A percentile compares a stretch with the other conserved stretches of the same genome.
phyloP scores from a whole-genome alignment of 371 early-diverging fungal species.

The Syncephalastrum contaminatum region DNA sequence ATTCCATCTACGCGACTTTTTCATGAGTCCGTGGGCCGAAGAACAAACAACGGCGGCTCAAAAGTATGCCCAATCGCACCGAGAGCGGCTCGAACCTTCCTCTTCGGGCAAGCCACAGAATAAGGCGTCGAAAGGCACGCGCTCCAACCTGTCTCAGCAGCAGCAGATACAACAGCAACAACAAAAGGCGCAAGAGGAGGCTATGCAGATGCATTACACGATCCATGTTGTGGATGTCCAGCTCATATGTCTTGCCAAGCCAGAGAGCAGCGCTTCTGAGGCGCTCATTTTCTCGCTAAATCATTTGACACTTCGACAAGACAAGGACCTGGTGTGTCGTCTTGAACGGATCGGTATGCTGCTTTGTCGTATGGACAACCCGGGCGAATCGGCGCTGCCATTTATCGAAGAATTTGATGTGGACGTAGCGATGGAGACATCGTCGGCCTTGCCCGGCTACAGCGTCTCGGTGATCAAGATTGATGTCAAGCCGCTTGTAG shows the following conservation, averaged over 20 bases:
- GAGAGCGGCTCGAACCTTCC: slow-evolving; percentile 6
- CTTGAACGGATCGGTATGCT: slow-evolving; percentile 84
- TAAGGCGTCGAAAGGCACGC: slow-evolving; percentile 3
- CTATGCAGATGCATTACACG: slow-evolving; percentile 45
- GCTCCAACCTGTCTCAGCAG: not conserved
- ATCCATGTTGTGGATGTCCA: slow-evolving; percentile 81
- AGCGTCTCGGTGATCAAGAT: slow-evolving; percentile 58
- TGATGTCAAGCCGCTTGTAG: slow-evolving; percentile 62
- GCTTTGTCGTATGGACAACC: slow-evolving; percentile 84
- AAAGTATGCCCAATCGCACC: slow-evolving; percentile 38
- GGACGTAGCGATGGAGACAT: slow-evolving; percentile 61
- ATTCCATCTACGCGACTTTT: slow-evolving; percentile 71
- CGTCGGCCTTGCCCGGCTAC: slow-evolving; percentile 49
- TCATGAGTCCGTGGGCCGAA: slow-evolving; percentile 56
- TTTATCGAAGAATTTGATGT: slow-evolving; percentile 86
- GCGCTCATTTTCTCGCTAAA: slow-evolving; percentile 85
- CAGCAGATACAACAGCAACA: slow-evolving; percentile 5
- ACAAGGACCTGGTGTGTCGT: slow-evolving; percentile 59
- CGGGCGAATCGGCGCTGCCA: slow-evolving; percentile 69
- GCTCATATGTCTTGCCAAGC: slow-evolving; percentile 81
- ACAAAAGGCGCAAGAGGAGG: slow-evolving; percentile 10
- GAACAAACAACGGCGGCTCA: slow-evolving; percentile 39
- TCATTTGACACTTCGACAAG: slow-evolving; percentile 71
- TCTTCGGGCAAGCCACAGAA: slow-evolving; percentile 9
- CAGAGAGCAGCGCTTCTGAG: slow-evolving; percentile 68